A percentile compares a stretch with the other conserved stretches of the same genome.
phyloP scores from a whole-genome alignment of 2,329 filamentous ascomycete genomes.

The Phyllosticta ampelicida region DNA sequence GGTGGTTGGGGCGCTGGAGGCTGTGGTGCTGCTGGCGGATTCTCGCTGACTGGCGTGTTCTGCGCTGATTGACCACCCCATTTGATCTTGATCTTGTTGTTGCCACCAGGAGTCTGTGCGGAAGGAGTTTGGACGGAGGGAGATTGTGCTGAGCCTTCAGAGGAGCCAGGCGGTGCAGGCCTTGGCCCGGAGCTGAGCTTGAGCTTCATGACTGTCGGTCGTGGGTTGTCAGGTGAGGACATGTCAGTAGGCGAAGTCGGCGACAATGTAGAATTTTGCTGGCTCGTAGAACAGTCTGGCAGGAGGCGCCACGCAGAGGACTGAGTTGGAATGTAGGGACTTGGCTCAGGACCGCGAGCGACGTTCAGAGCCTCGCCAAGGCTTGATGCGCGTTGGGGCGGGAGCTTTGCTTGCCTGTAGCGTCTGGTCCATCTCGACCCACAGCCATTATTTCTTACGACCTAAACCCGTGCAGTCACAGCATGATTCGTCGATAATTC shows the following conservation, averaged over 20 bases:
- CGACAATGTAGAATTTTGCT: background rate
- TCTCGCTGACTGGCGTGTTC: conserved; percentile 18
- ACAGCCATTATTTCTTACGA: background rate
- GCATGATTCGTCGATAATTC: background rate
- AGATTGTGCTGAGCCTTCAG: background rate
- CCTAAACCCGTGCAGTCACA: background rate
- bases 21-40: conserved; percentile 25
- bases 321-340: background rate
- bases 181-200: conserved; percentile 14
- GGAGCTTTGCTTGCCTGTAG: conserved; percentile 7
- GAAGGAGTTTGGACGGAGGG: background rate
- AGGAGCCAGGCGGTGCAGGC: background rate
- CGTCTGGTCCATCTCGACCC: background rate
- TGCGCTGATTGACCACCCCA: conserved; percentile 17
- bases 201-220: conserved; percentile 18
- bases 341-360: background rate
- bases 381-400: background rate
- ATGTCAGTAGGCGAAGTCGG: background rate
- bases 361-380: conserved; percentile 5
- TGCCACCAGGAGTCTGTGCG: conserved; percentile 7
- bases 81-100: conserved; percentile 32
- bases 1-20: conserved; percentile 19
- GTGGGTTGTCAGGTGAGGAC: background rate
- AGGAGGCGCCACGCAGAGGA: background rate
- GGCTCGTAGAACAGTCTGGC: background rate